These are phyloP conservation scores for Cutaneotrichosporon spelunceum DNA, from an alignment of 1,284 basidiomycete genomes.

Conservation along the genomic window DNA sequence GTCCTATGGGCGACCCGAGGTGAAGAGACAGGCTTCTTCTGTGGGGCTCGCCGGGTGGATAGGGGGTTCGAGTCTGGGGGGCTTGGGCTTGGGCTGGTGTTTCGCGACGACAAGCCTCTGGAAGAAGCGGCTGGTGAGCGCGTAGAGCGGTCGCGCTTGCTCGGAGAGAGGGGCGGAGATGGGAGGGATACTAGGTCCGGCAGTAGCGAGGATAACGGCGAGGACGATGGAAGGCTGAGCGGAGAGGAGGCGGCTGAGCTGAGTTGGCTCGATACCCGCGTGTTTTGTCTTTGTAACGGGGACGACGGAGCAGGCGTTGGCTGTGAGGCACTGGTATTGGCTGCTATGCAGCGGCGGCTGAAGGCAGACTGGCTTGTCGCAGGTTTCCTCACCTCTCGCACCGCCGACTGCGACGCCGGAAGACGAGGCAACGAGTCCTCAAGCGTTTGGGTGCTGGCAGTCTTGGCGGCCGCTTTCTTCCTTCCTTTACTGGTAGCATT, in stretches of 20 bases:
- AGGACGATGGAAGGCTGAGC: neutral
- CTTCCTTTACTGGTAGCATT: neutral
- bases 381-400: neutral
- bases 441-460: neutral
- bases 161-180: conserved; percentile 3
- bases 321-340: neutral
- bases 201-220: neutral
- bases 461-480: neutral
- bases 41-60: neutral
- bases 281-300: neutral
- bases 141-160: conserved; percentile 5
- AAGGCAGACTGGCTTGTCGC: neutral
- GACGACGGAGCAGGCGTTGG: neutral
- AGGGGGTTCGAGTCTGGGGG: neutral
- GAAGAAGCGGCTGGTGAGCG: neutral
- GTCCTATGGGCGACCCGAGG: neutral
- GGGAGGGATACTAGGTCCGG: neutral
- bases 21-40: neutral
- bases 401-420: neutral
- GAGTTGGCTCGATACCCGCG: neutral
- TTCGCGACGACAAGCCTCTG: neutral
- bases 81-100: neutral
- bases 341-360: too few relatives aligned
- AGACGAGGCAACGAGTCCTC: neutral
- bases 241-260: neutral